Conservation (phyloP, 805 yeast genomes). For the Yarrowia deformans region DNA sequence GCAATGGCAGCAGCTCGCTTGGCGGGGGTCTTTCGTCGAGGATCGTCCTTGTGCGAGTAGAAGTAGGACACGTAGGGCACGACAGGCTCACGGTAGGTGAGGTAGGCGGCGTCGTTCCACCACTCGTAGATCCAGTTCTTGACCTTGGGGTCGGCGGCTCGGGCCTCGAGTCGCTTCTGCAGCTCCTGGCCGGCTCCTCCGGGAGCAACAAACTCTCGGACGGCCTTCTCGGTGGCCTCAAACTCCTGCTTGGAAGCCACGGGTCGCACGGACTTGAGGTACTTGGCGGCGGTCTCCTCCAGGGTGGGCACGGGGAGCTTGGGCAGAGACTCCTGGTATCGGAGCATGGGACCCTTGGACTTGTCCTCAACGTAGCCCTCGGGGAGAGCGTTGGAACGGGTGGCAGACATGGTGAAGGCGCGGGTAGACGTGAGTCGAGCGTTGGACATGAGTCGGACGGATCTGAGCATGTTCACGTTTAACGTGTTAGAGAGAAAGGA, state of each 20-base stretch:
- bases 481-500: neutral
- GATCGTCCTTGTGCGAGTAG: constrained; percentile 77
- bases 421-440: constrained; percentile 39
- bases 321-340: constrained; percentile 77
- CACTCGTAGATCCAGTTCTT: constrained; percentile 90
- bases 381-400: constrained; percentile 42
- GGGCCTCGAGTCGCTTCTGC: constrained; percentile 67
- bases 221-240: constrained; percentile 60
- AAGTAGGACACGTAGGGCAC: constrained; percentile 93
- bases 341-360: constrained; percentile 70
- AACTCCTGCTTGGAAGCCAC: constrained; percentile 60
- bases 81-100: constrained; percentile 92
- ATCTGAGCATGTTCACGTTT: constrained; percentile 38
- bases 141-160: constrained; percentile 60
- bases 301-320: constrained; percentile 86
- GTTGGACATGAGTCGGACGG: constrained; percentile 39
- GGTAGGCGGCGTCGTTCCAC: constrained; percentile 95
- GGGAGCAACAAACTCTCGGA: constrained; percentile 68
- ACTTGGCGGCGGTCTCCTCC: constrained; percentile 70
- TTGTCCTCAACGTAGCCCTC: constrained; percentile 52
- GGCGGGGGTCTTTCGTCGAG: constrained; percentile 50
- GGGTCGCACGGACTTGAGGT: constrained; percentile 77
- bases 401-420: constrained; percentile 36
- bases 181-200: constrained; percentile 71
- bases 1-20: constrained; percentile 78